Evolutionary conservation across 768 basidiomycete species (phyloP), one percentile per base, ranked within the genome.

Genomic region (Gyrodon lividus): DNA sequence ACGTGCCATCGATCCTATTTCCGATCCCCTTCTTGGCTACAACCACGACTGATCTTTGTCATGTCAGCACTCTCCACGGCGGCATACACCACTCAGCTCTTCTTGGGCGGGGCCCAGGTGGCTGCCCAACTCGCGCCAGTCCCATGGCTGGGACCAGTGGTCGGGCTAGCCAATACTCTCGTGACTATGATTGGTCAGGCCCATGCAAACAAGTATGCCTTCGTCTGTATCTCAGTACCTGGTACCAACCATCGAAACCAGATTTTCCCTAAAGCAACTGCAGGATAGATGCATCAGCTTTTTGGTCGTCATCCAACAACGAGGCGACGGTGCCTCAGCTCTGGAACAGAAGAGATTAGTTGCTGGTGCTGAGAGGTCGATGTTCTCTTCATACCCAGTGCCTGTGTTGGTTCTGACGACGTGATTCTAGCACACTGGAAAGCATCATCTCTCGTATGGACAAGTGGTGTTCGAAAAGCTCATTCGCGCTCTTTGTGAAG

Each of bases 181-280:
- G 63, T 82, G 19, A 49, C 73, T 44, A 66, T 79, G 26, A 75
- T 80, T 59, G 72, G 75, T 37, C 75, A 76, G 56, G 77, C 81
- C 9, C 54, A 68, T 2, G 66, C 70, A 2, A 84, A 84, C 61
- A 74, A 71, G 82, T 79, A 57, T 19, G 63, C 17, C 14, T 10
- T 4, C 19, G 16, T n/a, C 20, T 35, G 6, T 45, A 23, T 30
- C 7, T 26, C 28, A 9, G 6, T 24, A 16, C 43, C 31, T 6
- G 12, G 20, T 23, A 22, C 17, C 16, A 31, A 41, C 51, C 19
- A 48, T 52, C 58, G 2, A 31, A 23, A 12, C 17, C 46, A 80
- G 80, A 55, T 57, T 71, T 45, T 73, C 75, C 31, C 71, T 77
- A 31, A 58, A 58, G 20, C 77, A 77, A 48, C 71, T 81, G 6